A percentile compares a stretch with the other conserved stretches of the same genome.
Conservation (phyloP, 371 early-diverging fungal genomes). For the Mortierella sp. region DNA sequence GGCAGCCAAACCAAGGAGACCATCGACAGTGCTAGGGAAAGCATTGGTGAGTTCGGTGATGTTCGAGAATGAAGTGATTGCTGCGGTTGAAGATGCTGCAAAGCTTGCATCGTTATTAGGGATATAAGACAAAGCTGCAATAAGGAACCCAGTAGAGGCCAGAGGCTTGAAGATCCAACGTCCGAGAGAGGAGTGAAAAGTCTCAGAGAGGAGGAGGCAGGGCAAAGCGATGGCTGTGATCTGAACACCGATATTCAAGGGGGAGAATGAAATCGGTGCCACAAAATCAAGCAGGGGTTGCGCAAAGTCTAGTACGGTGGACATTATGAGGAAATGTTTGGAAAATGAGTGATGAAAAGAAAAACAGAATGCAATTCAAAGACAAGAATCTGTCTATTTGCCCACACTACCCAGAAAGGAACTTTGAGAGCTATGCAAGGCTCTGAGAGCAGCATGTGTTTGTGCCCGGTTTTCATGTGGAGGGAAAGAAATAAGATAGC, state of each 20-base stretch:
- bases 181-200: conserved; percentile 29
- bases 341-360: conserved; percentile 4
- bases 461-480: background rate
- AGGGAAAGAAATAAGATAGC: background rate
- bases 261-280: conserved; percentile 33
- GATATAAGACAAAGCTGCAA: conserved; percentile 44
- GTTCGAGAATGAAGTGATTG: conserved; percentile 12
- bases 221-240: conserved; percentile 49
- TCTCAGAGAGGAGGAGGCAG: conserved; percentile 42
- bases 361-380: background rate
- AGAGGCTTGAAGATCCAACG: conserved; percentile 53
- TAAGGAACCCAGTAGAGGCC: conserved; percentile 49
- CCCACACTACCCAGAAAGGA: background rate
- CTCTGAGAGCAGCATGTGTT: background rate
- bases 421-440: background rate
- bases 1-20: background rate
- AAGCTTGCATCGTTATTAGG: conserved; percentile 18
- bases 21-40: conserved; percentile 1
- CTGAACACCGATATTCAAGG: conserved; percentile 47
- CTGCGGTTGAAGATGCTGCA: conserved; percentile 17
- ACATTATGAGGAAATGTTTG: conserved; percentile 9
- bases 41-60: conserved; percentile 9
- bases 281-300: conserved; percentile 35
- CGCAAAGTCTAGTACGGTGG: conserved; percentile 6
- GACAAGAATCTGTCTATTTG: background rate